Evolutionary conservation across 768 basidiomycete species (phyloP), one percentile per base, ranked within the genome.

Genomic region (Mycena latifolia): DNA sequence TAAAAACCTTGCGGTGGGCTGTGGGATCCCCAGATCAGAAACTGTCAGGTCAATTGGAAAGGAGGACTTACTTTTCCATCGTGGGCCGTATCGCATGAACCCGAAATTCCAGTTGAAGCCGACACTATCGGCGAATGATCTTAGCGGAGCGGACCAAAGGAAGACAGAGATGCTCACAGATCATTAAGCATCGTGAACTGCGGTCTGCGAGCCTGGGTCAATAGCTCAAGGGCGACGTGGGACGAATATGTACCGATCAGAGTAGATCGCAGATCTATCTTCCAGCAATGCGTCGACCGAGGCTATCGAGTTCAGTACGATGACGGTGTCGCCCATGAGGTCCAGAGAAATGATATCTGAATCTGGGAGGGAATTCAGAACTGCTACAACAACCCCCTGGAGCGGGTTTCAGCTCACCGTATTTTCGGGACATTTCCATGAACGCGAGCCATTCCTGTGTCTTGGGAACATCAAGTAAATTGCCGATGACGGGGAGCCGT

Each of bases 151-250:
- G 1, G 54, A 28, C 15, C 24, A 27, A 35, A 35, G 5, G 0
- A n/a, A 12, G 17, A 37, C 24, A 4, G 8, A 10, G 25, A 22
- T 18, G 33, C n/a, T n/a, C 28, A 59, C 63, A 65, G 63, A 39
- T 59, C 63, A 15, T 58, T 59, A 25, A 65, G 63, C 63, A 65
- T 65, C n/a, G 56, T 37, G 63, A 65, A 65, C 8, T 17, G 9
- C 2, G 63, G 63, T 3, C 63, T 65, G 6, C 33, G 33, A 35
- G 14, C 14, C n/a, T n/a, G n/a, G n/a, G n/a, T n/a, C n/a, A n/a
- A n/a, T n/a, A n/a, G n/a, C n/a, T n/a, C n/a, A n/a, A n/a, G n/a
- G n/a, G n/a, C n/a, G n/a, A n/a, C n/a, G n/a, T n/a, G n/a, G n/a
- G n/a, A n/a, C n/a, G n/a, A n/a, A n/a, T n/a, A n/a, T 14, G 43